These are phyloP conservation scores for Tulasnella sp. DNA, from an alignment of 768 basidiomycete genomes.

Conservation along the genomic window DNA sequence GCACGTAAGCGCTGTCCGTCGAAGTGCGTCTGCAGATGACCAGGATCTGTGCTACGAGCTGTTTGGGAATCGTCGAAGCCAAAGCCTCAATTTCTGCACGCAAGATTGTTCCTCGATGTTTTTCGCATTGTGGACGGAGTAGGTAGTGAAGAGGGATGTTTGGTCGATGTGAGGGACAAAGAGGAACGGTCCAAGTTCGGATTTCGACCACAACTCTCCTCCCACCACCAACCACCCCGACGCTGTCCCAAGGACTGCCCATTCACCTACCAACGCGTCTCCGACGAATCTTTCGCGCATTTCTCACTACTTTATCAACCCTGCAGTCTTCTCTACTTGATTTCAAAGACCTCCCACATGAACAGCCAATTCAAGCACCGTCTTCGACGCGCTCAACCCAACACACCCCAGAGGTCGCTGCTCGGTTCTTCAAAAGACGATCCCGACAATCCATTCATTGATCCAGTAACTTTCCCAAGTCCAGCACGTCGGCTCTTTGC, in stretches of 20 bases:
- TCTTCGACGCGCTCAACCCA: conserved; percentile 7
- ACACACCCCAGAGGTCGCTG: background rate
- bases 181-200: background rate
- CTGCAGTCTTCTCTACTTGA: background rate
- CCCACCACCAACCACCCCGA: background rate
- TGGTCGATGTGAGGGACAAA: background rate
- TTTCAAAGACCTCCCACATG: background rate
- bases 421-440: background rate
- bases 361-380: conserved; percentile 12
- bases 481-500: conserved; percentile 2
- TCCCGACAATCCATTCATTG: conserved; percentile 5
- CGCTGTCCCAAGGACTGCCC: background rate
- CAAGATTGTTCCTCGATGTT: background rate
- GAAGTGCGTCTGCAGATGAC: too few relatives aligned
- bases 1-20: too few relatives aligned
- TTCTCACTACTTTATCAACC: background rate
- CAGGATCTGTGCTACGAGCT: too few relatives aligned
- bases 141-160: background rate
- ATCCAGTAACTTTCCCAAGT: background rate
- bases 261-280: background rate
- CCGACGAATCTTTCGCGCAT: background rate
- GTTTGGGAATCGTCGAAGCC: too few relatives aligned
- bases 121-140: background rate
- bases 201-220: background rate
- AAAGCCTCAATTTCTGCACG: background rate